Percentiles rank a stretch among this genome's conserved stretches.
Evolutionary conservation across 1,284 basidiomycete genomes (phyloP).

Genomic region (Pseudozyma tsukubaensis): DNA sequence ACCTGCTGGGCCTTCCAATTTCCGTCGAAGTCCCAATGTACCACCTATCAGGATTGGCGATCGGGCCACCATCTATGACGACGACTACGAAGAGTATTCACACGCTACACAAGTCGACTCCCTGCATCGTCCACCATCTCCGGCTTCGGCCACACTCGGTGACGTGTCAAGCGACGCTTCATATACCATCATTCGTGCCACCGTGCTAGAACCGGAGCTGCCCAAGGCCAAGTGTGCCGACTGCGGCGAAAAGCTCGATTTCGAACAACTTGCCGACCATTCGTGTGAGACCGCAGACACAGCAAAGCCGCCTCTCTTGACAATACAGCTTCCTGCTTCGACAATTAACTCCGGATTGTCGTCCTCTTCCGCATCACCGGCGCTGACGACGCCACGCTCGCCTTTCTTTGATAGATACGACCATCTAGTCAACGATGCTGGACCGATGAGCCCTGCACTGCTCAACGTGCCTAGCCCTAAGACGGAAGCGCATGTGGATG

Average conservation of each 20-base stretch:
- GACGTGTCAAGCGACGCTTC: conserved; percentile 15
- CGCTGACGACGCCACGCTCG: conserved; percentile 25
- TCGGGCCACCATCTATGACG: conserved; percentile 44
- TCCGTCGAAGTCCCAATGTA: background rate
- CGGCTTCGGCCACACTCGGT: conserved; percentile 15
- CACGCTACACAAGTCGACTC: conserved; percentile 1
- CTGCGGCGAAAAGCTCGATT: conserved; percentile 50
- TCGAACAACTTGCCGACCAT: conserved; percentile 56
- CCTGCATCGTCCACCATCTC: conserved; percentile 7
- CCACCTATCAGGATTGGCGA: conserved; percentile 15
- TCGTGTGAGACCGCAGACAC: conserved; percentile 29
- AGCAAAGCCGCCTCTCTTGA: conserved; percentile 25
- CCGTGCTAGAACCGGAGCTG: conserved; percentile 42
- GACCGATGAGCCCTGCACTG: conserved; percentile 37
- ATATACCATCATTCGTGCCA: conserved; percentile 35
- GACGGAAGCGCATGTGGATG: background rate
- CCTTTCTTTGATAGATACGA: conserved; percentile 56
- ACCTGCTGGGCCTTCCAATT: background rate
- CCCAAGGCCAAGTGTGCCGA: conserved; percentile 61
- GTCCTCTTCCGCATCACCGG: conserved; percentile 17
- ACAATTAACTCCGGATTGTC: conserved; percentile 19
- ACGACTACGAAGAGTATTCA: conserved; percentile 46
- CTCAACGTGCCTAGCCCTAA: background rate
- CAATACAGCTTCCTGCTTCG: conserved; percentile 28
- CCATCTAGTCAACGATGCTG: conserved; percentile 20